These are phyloP conservation scores for Alternaria novae-zelandiae DNA, from an alignment of 2,329 filamentous ascomycete species.

Conservation along the genomic window DNA sequence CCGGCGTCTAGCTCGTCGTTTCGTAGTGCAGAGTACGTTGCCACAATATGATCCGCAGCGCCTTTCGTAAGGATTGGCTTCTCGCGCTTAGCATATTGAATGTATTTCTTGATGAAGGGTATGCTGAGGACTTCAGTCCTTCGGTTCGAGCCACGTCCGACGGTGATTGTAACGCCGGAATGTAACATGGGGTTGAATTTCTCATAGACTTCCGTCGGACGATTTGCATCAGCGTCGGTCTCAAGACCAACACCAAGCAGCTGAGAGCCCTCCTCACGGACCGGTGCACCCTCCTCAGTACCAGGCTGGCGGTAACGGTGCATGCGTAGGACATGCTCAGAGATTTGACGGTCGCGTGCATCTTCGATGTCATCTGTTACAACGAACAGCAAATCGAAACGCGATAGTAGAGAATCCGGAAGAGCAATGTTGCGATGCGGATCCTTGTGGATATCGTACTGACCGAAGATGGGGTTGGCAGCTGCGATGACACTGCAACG, in stretches of 20 bases:
- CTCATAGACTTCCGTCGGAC: conserved; percentile 87
- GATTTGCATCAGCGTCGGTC: conserved; percentile 73
- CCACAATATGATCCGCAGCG: conserved; percentile 88
- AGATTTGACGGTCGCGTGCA: conserved; percentile 85
- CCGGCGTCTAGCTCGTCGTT: conserved; percentile 97
- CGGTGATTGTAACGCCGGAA: conserved; percentile 80
- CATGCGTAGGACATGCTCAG: conserved; percentile 96
- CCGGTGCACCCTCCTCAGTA: conserved; percentile 90
- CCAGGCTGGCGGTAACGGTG: conserved; percentile 92
- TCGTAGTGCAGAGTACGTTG: conserved; percentile 87
- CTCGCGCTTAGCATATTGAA: conserved; percentile 94
- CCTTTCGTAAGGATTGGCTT: conserved; percentile 91
- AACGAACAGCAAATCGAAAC: conserved; percentile 97
- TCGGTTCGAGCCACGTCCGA: conserved; percentile 75
- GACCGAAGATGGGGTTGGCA: conserved; percentile 96
- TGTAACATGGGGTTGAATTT: conserved; percentile 98
- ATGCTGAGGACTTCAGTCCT: conserved; percentile 91
- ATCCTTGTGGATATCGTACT: conserved; percentile 98
- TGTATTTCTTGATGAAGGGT: conserved; percentile 99
- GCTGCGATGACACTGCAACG: conserved; percentile 96
- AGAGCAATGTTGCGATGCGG: conserved; percentile 98
- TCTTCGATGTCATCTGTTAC: conserved; percentile 99
- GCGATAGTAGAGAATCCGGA: conserved; percentile 92
- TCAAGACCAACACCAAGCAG: conserved; percentile 87
- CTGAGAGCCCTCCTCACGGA: conserved; percentile 85